A percentile compares a stretch with the other conserved stretches of the same genome.
Conservation (phyloP, 1,284 basidiomycete species). For the Ganoderma sinense region DNA sequence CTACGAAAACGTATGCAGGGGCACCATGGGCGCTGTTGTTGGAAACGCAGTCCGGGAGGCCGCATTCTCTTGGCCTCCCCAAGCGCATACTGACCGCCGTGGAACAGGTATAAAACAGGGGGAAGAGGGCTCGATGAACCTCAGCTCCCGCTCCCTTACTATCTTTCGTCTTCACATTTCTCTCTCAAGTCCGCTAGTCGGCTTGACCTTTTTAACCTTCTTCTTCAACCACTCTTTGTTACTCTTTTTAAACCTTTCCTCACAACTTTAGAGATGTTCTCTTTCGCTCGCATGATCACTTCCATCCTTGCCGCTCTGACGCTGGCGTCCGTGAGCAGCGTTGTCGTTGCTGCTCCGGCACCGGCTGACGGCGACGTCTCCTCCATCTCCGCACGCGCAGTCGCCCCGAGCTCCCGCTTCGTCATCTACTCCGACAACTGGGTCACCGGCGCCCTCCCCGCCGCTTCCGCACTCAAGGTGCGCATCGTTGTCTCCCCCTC, state of each 20-base stretch:
- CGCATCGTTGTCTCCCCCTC: no score
- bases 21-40: background rate
- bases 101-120: background rate
- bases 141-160: constrained; percentile 20
- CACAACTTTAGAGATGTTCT: constrained; percentile 19
- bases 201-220: constrained; percentile 11
- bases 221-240: background rate
- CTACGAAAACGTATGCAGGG: background rate
- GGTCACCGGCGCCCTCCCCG: constrained; percentile 20
- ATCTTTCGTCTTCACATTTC: constrained; percentile 16
- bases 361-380: background rate
- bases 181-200: constrained; percentile 24
- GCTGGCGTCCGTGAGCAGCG: constrained; percentile 25
- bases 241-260: constrained; percentile 17
- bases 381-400: constrained; percentile 15
- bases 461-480: constrained; percentile 14
- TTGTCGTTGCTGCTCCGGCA: constrained; percentile 24
- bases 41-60: background rate
- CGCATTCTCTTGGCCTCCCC: background rate
- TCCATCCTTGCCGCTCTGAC: constrained; percentile 26
- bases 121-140: background rate
- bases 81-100: background rate
- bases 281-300: constrained; percentile 26
- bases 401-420: constrained; percentile 22
- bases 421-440: constrained; percentile 27